Evolutionary conservation across 192 early-diverging fungal species (phyloP).

Genomic region (Glomus cerebriforme): DNA sequence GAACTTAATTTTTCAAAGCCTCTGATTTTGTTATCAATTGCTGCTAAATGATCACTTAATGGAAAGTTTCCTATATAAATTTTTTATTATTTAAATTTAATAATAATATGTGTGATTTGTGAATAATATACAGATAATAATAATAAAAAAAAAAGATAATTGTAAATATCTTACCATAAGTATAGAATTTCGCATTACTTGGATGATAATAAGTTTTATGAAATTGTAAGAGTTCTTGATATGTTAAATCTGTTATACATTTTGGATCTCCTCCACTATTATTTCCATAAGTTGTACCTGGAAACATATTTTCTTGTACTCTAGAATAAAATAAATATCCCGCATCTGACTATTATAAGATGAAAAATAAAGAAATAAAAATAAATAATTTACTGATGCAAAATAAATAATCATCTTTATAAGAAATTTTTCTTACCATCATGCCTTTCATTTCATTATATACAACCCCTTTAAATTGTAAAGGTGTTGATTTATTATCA

Average conservation of each 20-base stretch:
- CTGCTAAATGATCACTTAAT: conserved; percentile 71
- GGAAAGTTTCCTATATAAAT: conserved; percentile 59
- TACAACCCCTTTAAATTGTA: conserved; percentile 93
- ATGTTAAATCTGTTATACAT: conserved; percentile 84
- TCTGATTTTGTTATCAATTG: conserved; percentile 66
- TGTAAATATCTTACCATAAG: conserved; percentile 65
- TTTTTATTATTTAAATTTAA: conserved; percentile 5
- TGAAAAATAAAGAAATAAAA: no score
- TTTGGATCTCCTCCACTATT: conserved; percentile 91
- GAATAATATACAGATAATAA: neutral
- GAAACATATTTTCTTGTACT: conserved; percentile 81
- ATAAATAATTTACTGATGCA: neutral
- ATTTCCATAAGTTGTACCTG: conserved; percentile 77
- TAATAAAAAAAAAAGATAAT: neutral
- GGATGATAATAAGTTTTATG: conserved; percentile 90
- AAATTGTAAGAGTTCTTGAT: conserved; percentile 79
- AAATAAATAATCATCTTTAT: neutral
- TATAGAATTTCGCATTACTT: conserved; percentile 88
- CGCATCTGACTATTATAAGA: conserved; percentile 71
- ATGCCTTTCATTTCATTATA: conserved; percentile 99
- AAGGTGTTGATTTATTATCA: conserved; percentile 60
- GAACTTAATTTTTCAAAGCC: conserved; percentile 53
- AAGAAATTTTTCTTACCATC: conserved; percentile 35
- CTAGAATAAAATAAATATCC: conserved; percentile 76
- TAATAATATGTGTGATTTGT: no score